Base-by-base conservation (phyloP, 2,329 filamentous ascomycete species). In the Penicillium olsonii region DNA sequence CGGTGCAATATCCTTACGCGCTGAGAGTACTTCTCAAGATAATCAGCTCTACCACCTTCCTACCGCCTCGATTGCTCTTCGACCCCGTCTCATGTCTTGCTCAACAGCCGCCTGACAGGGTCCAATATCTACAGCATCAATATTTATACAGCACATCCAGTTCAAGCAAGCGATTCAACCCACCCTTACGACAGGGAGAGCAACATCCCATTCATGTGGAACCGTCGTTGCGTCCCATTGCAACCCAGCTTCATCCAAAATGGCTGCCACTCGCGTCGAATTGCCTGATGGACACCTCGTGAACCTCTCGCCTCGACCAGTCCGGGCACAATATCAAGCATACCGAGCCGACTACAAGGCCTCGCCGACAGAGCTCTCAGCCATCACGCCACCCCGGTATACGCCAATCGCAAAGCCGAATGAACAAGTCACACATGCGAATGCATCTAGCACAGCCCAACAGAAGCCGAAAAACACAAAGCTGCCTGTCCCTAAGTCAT, bases 271-370 rank as follows among this genome's bases (percentile, higher is more conserved):
- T 33, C 45, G 54, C 37, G 54, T 68, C 38, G 55, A 65, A 50
- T 50, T 66, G 37, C 61, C 64, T 10, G 59, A 62, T 37, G 61
- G 60, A 52, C 63, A 67, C 40, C 45, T 67, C 10, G 57, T 68
- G 42, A 68, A 66, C 41, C 59, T 68, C 29, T 60, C 61, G 31
- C 52, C 63, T 31, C 65, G 64, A 45, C 48, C 52, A 26, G 54
- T 53, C 37, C 41, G 34, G 15, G 34, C 52, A 26, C 41, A 48
- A 31, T 58, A 57, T 45, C 43, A 57, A 57, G 53, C 54, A 48
- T 55, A 58, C 35, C 48, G 54, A 49, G 56, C 34, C 9, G 40
- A 56, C 11, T 62, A 56, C 35, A 44, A 39, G 9, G 15, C 9
- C 4, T 34, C 47, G 2, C 19, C 51, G 3, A 49, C 47, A 3